These are phyloP conservation scores for Senecio squalidus DNA, from an alignment of 140 eudicot genomes.

Conservation along the genomic window DNA sequence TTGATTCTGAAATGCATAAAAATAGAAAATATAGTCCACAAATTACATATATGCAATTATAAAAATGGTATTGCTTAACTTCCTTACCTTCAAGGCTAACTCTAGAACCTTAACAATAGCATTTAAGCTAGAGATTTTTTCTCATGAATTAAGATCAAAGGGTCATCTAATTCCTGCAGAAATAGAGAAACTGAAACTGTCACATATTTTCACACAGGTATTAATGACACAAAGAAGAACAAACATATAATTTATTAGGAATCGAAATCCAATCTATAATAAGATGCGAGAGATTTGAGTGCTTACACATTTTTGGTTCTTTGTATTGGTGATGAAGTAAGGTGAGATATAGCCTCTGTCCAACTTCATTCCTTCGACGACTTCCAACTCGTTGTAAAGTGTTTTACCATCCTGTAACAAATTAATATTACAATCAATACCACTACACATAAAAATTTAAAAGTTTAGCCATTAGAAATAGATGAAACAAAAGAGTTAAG, in stretches of 20 bases:
- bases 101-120: slow-evolving; percentile 63
- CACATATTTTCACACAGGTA: too few relatives aligned
- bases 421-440: not conserved
- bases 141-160: slow-evolving; percentile 62
- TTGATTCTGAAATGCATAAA: slow-evolving; percentile 40
- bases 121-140: slow-evolving; percentile 49
- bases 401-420: slow-evolving; percentile 60
- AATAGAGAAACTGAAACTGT: too few relatives aligned
- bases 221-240: too few relatives aligned
- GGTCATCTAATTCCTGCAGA: slow-evolving; percentile 65
- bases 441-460: not conserved
- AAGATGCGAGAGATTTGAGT: slow-evolving; percentile 5
- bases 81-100: slow-evolving; percentile 59
- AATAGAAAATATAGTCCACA: not conserved
- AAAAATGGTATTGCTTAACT: not conserved
- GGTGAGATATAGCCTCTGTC: slow-evolving; percentile 82
- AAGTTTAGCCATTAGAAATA: too few relatives aligned
- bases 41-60: not conserved
- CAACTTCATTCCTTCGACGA: slow-evolving; percentile 82
- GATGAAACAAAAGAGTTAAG: too few relatives aligned
- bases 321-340: slow-evolving; percentile 57
- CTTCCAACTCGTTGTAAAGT: slow-evolving; percentile 60
- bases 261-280: too few relatives aligned
- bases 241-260: too few relatives aligned
- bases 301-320: slow-evolving; percentile 75